A percentile compares a stretch with the other conserved stretches of the same genome.
phyloP scores from a whole-genome alignment of 2,329 filamentous ascomycete species.

The Colletotrichum nymphaeae region DNA sequence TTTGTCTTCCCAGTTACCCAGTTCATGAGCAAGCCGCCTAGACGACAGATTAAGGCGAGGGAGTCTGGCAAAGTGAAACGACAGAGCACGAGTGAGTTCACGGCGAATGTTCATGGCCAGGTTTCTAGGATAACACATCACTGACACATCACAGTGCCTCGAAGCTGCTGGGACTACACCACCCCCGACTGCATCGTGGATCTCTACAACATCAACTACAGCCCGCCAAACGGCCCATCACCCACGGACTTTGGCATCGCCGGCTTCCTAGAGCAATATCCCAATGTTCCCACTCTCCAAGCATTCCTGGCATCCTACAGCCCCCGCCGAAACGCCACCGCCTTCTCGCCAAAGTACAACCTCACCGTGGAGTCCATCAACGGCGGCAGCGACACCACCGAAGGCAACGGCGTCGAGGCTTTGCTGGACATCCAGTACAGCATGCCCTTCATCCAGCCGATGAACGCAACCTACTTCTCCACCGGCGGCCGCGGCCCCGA shows the following conservation, averaged over 20 bases:
- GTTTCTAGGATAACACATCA: neutral
- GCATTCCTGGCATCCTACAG: slow-evolving; percentile 20
- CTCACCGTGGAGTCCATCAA: slow-evolving; percentile 18
- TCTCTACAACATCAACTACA: slow-evolving; percentile 58
- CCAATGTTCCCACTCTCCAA: slow-evolving; percentile 8
- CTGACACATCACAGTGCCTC: neutral
- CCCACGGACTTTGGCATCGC: slow-evolving; percentile 22
- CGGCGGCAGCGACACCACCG: slow-evolving; percentile 1
- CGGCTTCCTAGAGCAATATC: slow-evolving; percentile 20
- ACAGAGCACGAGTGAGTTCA: neutral
- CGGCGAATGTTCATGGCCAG: neutral
- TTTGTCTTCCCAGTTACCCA: slow-evolving; percentile 62
- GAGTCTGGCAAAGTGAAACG: slow-evolving; percentile 18
- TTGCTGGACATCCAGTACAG: slow-evolving; percentile 13
- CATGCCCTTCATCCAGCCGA: slow-evolving; percentile 24
- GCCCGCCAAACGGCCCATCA: slow-evolving; percentile 18
- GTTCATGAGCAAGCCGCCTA: slow-evolving; percentile 56
- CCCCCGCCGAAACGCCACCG: slow-evolving; percentile 30
- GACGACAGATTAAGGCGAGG: slow-evolving; percentile 41
- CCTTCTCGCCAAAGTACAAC: slow-evolving; percentile 18
- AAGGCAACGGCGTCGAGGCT: slow-evolving; percentile 1
- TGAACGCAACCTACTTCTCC: slow-evolving; percentile 16
- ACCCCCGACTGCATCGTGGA: slow-evolving; percentile 54
- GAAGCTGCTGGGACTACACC: slow-evolving; percentile 37
- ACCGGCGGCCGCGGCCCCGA: slow-evolving; percentile 19